These are phyloP conservation scores for Pharnaceum exiguum DNA, from an alignment of 148 eudicot species.

Conservation along the genomic window DNA sequence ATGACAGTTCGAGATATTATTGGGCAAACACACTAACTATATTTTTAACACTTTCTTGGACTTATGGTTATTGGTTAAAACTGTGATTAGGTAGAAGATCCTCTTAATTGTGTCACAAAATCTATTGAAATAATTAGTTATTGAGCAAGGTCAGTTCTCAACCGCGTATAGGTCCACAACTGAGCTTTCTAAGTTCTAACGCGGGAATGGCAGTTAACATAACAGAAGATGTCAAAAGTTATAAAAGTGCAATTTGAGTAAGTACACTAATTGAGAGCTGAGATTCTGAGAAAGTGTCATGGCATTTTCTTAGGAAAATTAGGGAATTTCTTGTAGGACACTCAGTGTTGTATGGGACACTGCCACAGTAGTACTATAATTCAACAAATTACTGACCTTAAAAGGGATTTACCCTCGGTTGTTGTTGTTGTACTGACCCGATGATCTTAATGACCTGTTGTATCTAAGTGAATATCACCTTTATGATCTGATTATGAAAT, in stretches of 20 bases:
- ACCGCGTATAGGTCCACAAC: background rate
- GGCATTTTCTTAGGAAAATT: too few relatives aligned
- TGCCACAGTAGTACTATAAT: too few relatives aligned
- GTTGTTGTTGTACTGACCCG: too few relatives aligned
- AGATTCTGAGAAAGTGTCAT: too few relatives aligned
- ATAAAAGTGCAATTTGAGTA: too few relatives aligned
- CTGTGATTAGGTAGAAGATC: background rate
- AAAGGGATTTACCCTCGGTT: background rate
- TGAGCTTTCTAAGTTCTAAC: background rate
- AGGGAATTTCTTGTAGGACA: too few relatives aligned
- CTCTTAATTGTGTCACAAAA: background rate
- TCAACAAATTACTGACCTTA: too few relatives aligned
- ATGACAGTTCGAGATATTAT: background rate
- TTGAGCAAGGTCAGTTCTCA: background rate
- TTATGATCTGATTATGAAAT: background rate
- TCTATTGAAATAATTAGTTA: background rate
- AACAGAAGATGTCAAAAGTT: background rate
- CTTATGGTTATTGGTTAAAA: background rate
- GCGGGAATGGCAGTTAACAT: background rate
- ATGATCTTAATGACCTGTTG: background rate
- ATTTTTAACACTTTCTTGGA: background rate
- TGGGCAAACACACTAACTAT: background rate
- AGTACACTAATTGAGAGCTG: too few relatives aligned
- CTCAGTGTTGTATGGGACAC: too few relatives aligned
- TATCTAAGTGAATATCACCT: background rate